Evolutionary conservation across 2,329 filamentous ascomycete genomes (phyloP).

Genomic region (Sordariomycetes sp.): DNA sequence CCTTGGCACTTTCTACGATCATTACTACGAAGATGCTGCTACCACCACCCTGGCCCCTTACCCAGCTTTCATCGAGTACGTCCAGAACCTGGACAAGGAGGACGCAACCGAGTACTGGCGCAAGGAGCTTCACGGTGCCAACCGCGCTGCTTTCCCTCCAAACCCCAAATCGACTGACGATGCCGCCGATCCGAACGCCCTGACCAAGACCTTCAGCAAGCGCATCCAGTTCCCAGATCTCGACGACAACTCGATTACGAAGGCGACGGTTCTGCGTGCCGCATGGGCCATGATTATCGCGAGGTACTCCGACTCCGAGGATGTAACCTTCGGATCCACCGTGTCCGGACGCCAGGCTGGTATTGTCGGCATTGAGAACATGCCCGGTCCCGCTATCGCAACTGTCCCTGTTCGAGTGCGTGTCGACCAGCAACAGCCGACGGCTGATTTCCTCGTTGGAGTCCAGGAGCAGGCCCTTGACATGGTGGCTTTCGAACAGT

Average conservation of each 20-base stretch:
- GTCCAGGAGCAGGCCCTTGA: conserved; percentile 9
- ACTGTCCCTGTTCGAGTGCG: conserved; percentile 8
- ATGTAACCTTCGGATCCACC: conserved; percentile 11
- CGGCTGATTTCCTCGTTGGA: conserved; percentile 6
- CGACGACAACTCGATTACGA: conserved; percentile 5
- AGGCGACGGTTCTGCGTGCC: conserved; percentile 12
- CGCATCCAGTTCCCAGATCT: background rate
- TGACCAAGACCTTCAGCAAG: background rate
- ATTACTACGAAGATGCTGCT: background rate
- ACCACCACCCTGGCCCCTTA: conserved; percentile 1
- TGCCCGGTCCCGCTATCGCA: conserved; percentile 9
- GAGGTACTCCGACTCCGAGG: conserved; percentile 7
- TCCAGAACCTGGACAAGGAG: background rate
- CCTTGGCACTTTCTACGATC: conserved; percentile 3
- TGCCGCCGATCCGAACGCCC: background rate
- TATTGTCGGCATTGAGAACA: conserved; percentile 10
- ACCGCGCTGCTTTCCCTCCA: background rate
- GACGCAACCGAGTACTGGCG: background rate
- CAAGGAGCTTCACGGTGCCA: background rate
- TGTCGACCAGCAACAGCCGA: conserved; percentile 2
- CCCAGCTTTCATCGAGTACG: conserved; percentile 6
- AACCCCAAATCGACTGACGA: background rate
- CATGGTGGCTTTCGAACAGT: conserved; percentile 12
- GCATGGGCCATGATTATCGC: conserved; percentile 14
- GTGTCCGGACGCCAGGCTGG: conserved; percentile 11